phyloP scores from a whole-genome alignment of 2,329 filamentous ascomycete species.

The Trichoderma sp. region DNA sequence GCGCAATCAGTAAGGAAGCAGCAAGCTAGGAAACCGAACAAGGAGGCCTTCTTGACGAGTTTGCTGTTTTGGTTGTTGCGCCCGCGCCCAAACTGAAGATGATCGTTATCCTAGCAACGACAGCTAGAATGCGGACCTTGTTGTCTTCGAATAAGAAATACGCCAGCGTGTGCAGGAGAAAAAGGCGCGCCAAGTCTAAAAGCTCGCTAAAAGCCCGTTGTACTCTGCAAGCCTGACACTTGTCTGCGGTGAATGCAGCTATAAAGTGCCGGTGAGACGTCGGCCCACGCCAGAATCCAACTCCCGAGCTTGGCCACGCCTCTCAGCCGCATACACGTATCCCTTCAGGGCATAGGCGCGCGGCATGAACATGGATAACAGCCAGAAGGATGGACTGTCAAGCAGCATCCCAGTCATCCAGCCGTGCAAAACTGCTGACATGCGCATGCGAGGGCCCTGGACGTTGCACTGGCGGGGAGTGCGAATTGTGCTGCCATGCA shows the following conservation, averaged over 20 bases:
- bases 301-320: not conserved
- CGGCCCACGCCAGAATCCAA: not conserved
- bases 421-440: not conserved
- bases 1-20: not conserved
- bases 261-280: not conserved
- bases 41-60: not conserved
- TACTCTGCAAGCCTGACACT: not conserved
- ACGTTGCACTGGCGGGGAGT: not conserved
- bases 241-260: not conserved
- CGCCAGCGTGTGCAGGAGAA: not conserved
- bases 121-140: not conserved
- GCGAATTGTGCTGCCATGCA: not conserved
- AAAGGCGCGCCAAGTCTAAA: not conserved
- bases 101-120: not conserved
- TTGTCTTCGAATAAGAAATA: not conserved
- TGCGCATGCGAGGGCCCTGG: not conserved
- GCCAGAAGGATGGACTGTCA: not conserved
- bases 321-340: not conserved
- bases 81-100: not conserved
- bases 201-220: not conserved
- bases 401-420: not conserved
- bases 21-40: not conserved
- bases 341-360: not conserved
- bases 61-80: not conserved
- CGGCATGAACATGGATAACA: not conserved